Base-by-base conservation (phyloP, 257 asterid genomes). In the Jacaranda copaia region DNA sequence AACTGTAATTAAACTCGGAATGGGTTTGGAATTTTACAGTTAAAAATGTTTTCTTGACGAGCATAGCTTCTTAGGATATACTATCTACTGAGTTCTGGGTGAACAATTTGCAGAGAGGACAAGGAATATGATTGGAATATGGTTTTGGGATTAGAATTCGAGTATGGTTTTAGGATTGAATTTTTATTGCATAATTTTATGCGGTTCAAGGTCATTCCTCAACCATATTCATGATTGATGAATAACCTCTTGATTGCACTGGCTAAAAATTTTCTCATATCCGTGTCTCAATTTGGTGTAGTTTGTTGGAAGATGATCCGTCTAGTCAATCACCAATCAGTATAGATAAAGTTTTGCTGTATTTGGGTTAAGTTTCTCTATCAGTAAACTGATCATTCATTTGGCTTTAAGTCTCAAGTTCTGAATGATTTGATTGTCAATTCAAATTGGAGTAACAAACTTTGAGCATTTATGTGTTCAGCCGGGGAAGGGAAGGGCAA, bases 251-350 rank as follows among this genome's bases (percentile, higher is more conserved):
- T 39, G 20, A 70, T 40, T 57, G 52, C 32, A 57, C 36, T 40
- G 5, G 32, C 5, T 56, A 53, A 25, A 18, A 39, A 18, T 62
- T 36, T 70, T 48, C 51, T 65, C 38, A 6, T 39, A n/a, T 19
- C 40, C 15, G 35, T 13, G 16, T 15, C 46, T 62, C 35, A 56
- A 65, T 49, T 72, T 60, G 62, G 74, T 42, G 43, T 59, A 20
- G 36, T 58, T 14, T 55, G 42, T 35, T 70, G 46, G 71, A 59
- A 62, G 72, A 60, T 38, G 72, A 77, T 70, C 39, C 67, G 8
- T 77, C 25, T 52, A 42, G 53, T 51, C 13, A 13, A 49, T 46
- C 32, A 35, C 55, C 39, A 43, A 40, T 49, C 49, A 68, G 58
- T 32, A 48, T 51, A 57, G 61, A 56, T 59, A 61, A 63, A 66